Evolutionary conservation across 352 stramenopile species (phyloP), one percentile per base, ranked within the genome.

Genomic region (Plasmopara viticola): DNA sequence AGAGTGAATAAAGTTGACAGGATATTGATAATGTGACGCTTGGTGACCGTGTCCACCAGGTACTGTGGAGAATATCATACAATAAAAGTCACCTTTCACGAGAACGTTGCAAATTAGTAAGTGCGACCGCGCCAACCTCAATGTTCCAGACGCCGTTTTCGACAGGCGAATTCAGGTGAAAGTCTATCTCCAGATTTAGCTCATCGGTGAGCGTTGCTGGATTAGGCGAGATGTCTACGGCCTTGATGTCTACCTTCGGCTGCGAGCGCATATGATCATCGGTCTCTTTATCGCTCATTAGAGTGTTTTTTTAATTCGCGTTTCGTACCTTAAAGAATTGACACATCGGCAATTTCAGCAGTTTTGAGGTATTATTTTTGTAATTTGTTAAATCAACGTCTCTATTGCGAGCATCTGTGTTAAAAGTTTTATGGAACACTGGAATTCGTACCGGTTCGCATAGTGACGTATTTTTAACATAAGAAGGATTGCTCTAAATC

Each of bases 1-100:
- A 48, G 9, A 44, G 34, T 7, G 48, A 40, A 44, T 18, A 18
- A 38, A 35, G 41, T 58, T 43, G 30, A 57, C 74, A 84, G 78
- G 78, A 94, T 89, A 88, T 90, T 74, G 61, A 94, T 94, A 53
- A 92, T 81, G 64, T 91, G 82, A 44, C 78, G 79, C 66, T 91
- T 87, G 49, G 69, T 74, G 40, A 91, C 78, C 14, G 79, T 88
- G 59, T 94, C 84, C 34, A 91, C 84, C 15, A 94, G 64, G 51
- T 94, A 94, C 80, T 91, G 33, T 47, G 43, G 6, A 18, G 25
- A 10, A 35, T 48, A 46, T 48, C 33, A 30, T 33, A 37, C n/a
- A 51, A 12, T 31, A 44, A 30, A 39, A 44, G 14, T 42, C 12
- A 60, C 38, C 4, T 15, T 54, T 0, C 13, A 31, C 10, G 3